Evolutionary conservation across 73 alveolate genomes (phyloP), one percentile per base, ranked within the genome.

Genomic region (Tetrahymena thermophila): DNA sequence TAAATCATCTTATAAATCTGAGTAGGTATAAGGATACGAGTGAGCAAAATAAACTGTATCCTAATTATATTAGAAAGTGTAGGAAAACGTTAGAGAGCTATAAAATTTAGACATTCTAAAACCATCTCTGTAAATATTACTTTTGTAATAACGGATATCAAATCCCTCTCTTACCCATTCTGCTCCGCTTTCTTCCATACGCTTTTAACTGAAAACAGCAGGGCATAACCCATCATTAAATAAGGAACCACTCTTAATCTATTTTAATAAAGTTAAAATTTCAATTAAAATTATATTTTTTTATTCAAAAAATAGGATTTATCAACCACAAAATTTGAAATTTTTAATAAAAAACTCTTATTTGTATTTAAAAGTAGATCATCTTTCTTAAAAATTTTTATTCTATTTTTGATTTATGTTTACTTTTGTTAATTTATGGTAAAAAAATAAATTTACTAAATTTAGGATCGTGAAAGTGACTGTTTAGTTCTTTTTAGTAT

Each of bases 1-100:
- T 23, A 94, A 44, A 43, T 71, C 93, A 28, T 96, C 97, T 50
- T 85, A 94, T 94, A 98, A 94, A 37, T 97, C 98, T 11, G 99
- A 85, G 94, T 98, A 99, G 0, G 99, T 98, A 94, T 99, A 99
- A 55, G 99, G 99, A 96, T 97, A 98, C 84, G 99, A 99, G 96
- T 99, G 99, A 15, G 99, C 98, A 85, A 98, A 98, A 96, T 98
- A 98, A 83, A 98, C 97, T 85, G 97, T 96, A 93, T 98, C 99
- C 44, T 95, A 50, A 35, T 96, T 96, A 93, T 98, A 85, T 16
- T 85, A 56, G 94, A 98, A 97, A 10, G 96, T 94, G 50, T 96
- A 94, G 38, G 94, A 93, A 85, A 96, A 98, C 10, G 97, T 93
- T 31, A 97, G 89, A 25, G 98, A 94, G 93, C 97, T 97, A 94